These are phyloP conservation scores for Trichoderma pleuroti DNA, from an alignment of 2,329 filamentous ascomycete species.

Conservation along the genomic window DNA sequence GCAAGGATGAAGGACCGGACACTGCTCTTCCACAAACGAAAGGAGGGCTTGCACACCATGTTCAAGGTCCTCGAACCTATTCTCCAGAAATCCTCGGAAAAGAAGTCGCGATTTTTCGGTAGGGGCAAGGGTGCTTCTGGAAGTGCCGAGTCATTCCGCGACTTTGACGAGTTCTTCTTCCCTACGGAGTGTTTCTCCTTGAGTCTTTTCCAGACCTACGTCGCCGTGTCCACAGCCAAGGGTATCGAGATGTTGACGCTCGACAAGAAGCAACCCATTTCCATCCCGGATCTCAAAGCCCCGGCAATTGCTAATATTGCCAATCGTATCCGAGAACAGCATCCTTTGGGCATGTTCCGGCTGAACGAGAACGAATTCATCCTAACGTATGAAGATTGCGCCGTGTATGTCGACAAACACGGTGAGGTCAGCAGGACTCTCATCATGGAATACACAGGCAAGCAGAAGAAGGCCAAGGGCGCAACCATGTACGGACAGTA, in stretches of 20 bases:
- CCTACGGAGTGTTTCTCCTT: constrained; percentile 92
- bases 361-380: constrained; percentile 90
- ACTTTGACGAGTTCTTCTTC: constrained; percentile 98
- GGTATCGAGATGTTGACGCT: constrained; percentile 95
- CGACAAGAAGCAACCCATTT: constrained; percentile 95
- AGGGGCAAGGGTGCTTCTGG: constrained; percentile 59
- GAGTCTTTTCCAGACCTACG: constrained; percentile 92
- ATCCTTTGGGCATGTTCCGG: constrained; percentile 93
- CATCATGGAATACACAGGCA: constrained; percentile 99
- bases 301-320: constrained; percentile 82
- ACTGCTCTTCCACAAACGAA: constrained; percentile 94
- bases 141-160: constrained; percentile 90
- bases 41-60: constrained; percentile 84
- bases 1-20: constrained; percentile 96
- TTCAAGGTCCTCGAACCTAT: constrained; percentile 98
- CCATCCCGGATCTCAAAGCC: constrained; percentile 79
- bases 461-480: constrained; percentile 69
- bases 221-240: constrained; percentile 85
- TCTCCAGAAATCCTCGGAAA: constrained; percentile 86
- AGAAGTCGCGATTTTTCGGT: constrained; percentile 66
- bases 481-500: constrained; percentile 91
- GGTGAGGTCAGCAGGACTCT: constrained; percentile 91
- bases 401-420: constrained; percentile 97
- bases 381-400: constrained; percentile 90
- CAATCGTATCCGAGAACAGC: constrained; percentile 74